Base-by-base conservation (phyloP, 352 stramenopile species). In the Chrysophaeum taylorii region DNA sequence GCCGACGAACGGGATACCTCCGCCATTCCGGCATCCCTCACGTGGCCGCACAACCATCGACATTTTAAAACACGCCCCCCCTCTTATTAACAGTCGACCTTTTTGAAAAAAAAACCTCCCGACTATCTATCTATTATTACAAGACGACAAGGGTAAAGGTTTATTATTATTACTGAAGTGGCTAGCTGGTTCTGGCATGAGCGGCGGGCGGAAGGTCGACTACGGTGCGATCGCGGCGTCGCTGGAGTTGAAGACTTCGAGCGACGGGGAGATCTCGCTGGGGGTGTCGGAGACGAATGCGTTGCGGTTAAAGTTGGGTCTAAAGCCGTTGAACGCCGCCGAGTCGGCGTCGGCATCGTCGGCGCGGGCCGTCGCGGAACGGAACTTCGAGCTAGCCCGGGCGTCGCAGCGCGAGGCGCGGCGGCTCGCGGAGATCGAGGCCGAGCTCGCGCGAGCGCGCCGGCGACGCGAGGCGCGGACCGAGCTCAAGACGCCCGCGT, bases 251-350 rank as follows among this genome's bases (percentile, higher is more conserved):
- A 41, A 36, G 27, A 63, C 9, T 9, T 7, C 9, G 9, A 31
- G 27, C 25, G 52, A 63, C 29, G 52, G 52, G 9, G 52, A 63
- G 52, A 25, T 63, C 2, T 63, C 29, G 4, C 5, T 63, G 7
- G n/a, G 5, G 35, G 71, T 89, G n/a, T 74, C 80, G 36, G 83
- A 89, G 63, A 87, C 81, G 0, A 84, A 89, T 60, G 75, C 75
- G 38, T 71, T 89, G 21, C 79, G 83, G 18, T 70, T 71, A 18
- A 64, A 73, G 54, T 64, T 89, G 0, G 83, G 83, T 9, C 63
- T 89, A 52, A 60, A 72, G 23, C 83, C 83, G 0, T 68, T 87
- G 7, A 73, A 78, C 35, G 81, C 81, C 38, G 70, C 79, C 53
- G 25, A 15, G 25, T 63, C 52, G 7, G 33, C 27, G 27, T 16